A percentile compares a stretch with the other conserved stretches of the same genome.
These are phyloP conservation scores for Scheffersomyces lignicola DNA, from an alignment of 1,139 yeast genomes.

Conservation along the genomic window DNA sequence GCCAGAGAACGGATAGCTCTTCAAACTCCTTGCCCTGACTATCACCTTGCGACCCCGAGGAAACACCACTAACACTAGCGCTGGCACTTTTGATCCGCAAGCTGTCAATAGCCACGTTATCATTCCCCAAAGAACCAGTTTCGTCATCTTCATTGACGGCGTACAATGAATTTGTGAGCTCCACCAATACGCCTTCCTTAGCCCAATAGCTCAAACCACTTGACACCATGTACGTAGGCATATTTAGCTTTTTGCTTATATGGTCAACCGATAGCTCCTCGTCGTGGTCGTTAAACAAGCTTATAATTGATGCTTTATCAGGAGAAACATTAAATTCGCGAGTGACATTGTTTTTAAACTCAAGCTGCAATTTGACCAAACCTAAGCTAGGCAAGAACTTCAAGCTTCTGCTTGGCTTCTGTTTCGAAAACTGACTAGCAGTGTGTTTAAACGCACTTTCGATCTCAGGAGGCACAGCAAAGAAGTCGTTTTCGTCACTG, in stretches of 20 bases:
- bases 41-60: background rate
- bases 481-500: conserved; percentile 32
- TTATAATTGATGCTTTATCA: conserved; percentile 66
- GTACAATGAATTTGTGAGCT: conserved; percentile 29
- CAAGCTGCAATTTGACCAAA: conserved; percentile 57
- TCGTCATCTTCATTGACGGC: conserved; percentile 19
- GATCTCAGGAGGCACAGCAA: conserved; percentile 48
- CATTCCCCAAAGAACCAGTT: conserved; percentile 4
- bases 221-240: conserved; percentile 38
- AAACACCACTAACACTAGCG: background rate
- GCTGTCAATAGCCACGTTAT: conserved; percentile 1
- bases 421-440: conserved; percentile 34
- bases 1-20: conserved; percentile 8
- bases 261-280: conserved; percentile 25
- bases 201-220: conserved; percentile 59
- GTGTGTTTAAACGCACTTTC: conserved; percentile 41
- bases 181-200: conserved; percentile 44
- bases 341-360: conserved; percentile 41
- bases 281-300: conserved; percentile 46
- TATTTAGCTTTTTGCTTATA: conserved; percentile 27
- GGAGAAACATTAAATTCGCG: conserved; percentile 57
- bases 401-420: conserved; percentile 61
- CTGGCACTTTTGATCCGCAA: background rate
- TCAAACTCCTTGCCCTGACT: conserved; percentile 4
- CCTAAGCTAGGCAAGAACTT: conserved; percentile 64